Conservation (phyloP, 2,329 filamentous ascomycete species). For the Pseudogymnoascus sp. region DNA sequence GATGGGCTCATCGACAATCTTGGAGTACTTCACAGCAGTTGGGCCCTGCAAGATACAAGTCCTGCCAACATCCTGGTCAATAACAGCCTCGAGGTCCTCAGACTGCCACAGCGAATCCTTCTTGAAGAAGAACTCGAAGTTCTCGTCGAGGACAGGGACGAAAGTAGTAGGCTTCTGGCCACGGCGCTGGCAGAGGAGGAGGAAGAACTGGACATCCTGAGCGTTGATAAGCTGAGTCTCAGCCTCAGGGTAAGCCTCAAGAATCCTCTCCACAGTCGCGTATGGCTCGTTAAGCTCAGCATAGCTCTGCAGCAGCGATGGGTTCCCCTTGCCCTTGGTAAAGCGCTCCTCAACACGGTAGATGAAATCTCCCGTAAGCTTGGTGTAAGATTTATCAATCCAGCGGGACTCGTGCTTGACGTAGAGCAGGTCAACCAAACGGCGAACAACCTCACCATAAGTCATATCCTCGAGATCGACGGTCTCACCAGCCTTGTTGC, state of each 20-base stretch:
- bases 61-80: slow-evolving; percentile 89
- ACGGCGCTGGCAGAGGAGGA: slow-evolving; percentile 82
- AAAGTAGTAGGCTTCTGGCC: slow-evolving; percentile 96
- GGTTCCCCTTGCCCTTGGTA: slow-evolving; percentile 58
- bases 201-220: slow-evolving; percentile 95
- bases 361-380: slow-evolving; percentile 88
- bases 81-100: slow-evolving; percentile 91
- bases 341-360: slow-evolving; percentile 96
- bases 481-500: slow-evolving; percentile 68
- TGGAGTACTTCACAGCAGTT: slow-evolving; percentile 85
- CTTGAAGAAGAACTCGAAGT: slow-evolving; percentile 99
- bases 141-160: slow-evolving; percentile 88
- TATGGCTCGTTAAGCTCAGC: slow-evolving; percentile 79
- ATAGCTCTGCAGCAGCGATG: slow-evolving; percentile 83
- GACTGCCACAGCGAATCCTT: slow-evolving; percentile 99
- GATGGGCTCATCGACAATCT: slow-evolving; percentile 81
- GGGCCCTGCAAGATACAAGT: slow-evolving; percentile 96
- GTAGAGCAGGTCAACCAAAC: slow-evolving; percentile 84
- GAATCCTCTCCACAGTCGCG: slow-evolving; percentile 65
- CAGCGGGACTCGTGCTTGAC: slow-evolving; percentile 84
- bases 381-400: slow-evolving; percentile 79
- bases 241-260: slow-evolving; percentile 77
- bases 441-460: slow-evolving; percentile 76
- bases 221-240: slow-evolving; percentile 91
- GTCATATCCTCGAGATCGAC: slow-evolving; percentile 95